A percentile compares a stretch with the other conserved stretches of the same genome.
Evolutionary conservation across 2,329 filamentous ascomycete genomes (phyloP).

Genomic region (Zymoseptoria ardabiliae): DNA sequence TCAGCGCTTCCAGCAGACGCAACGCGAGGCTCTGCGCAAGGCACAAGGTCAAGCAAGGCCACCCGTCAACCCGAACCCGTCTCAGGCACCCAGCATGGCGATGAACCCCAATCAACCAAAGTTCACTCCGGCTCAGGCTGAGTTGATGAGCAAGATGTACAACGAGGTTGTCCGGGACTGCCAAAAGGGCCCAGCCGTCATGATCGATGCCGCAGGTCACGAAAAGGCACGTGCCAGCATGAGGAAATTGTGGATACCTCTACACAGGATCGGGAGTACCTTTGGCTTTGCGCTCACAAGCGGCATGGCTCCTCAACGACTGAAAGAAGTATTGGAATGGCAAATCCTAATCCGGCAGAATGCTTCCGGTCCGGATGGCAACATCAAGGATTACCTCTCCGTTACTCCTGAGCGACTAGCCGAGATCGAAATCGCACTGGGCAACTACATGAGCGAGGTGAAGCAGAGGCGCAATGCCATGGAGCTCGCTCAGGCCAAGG

Average conservation of each 20-base stretch:
- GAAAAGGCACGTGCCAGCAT: slow-evolving; percentile 19
- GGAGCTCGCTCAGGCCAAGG: slow-evolving; percentile 1
- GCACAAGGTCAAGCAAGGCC: slow-evolving; percentile 18
- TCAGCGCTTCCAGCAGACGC: slow-evolving; percentile 15
- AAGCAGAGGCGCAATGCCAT: slow-evolving; percentile 11
- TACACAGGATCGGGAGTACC: slow-evolving; percentile 19
- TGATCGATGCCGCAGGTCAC: slow-evolving; percentile 14
- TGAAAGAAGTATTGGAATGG: slow-evolving; percentile 22
- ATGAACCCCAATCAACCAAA: neutral
- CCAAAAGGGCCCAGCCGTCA: slow-evolving; percentile 23
- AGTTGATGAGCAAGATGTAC: slow-evolving; percentile 12
- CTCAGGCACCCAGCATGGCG: neutral
- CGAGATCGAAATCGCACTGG: slow-evolving; percentile 18
- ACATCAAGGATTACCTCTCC: slow-evolving; percentile 24
- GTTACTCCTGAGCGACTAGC: slow-evolving; percentile 20
- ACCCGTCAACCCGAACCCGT: slow-evolving; percentile 4
- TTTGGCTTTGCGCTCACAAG: slow-evolving; percentile 16
- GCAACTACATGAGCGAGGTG: slow-evolving; percentile 22
- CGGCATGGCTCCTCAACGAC: slow-evolving; percentile 16
- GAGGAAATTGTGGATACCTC: slow-evolving; percentile 19
- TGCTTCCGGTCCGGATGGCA: slow-evolving; percentile 16
- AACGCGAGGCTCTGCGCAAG: slow-evolving; percentile 20
- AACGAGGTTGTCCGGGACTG: slow-evolving; percentile 16
- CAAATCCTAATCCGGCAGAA: slow-evolving; percentile 25
- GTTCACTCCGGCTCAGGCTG: neutral